Conservation (phyloP, 2,329 filamentous ascomycete genomes). For the Colletotrichum nymphaeae region DNA sequence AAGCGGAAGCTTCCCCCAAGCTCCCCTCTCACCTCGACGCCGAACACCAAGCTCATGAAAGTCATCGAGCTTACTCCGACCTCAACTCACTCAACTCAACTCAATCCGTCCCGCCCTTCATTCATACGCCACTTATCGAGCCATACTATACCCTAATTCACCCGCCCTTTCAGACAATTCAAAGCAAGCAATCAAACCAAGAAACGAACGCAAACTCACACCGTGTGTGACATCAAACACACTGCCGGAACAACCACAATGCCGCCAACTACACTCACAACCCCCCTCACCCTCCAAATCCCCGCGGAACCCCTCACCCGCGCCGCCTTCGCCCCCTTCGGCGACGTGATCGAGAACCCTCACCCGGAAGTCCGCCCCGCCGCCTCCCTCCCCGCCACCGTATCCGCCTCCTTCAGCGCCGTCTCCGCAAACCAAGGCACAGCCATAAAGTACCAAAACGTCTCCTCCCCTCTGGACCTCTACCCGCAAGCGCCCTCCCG, state of each 20-base stretch:
- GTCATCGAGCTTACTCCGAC: not conserved
- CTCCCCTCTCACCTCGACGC: slow-evolving; percentile 6
- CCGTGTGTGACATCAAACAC: not conserved
- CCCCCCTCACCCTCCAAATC: slow-evolving; percentile 52
- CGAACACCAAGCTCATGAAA: not conserved
- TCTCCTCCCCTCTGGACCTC: slow-evolving; percentile 78
- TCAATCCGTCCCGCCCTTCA: not conserved
- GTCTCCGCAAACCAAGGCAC: slow-evolving; percentile 85
- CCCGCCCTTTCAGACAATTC: not conserved
- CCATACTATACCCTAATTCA: not conserved
- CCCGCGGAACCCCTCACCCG: slow-evolving; percentile 75
- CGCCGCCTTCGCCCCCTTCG: slow-evolving; percentile 80
- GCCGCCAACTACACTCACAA: slow-evolving; percentile 20
- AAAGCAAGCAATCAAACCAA: not conserved
- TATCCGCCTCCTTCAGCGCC: slow-evolving; percentile 54
- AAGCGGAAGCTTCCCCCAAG: slow-evolving; percentile 18
- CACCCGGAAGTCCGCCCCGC: slow-evolving; percentile 65
- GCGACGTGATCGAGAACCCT: slow-evolving; percentile 84
- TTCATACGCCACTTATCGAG: not conserved
- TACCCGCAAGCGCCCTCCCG: slow-evolving; percentile 75
- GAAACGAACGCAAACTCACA: not conserved
- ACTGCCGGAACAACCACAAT: not conserved
- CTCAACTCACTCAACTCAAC: not conserved
- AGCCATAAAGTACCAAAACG: slow-evolving; percentile 86
- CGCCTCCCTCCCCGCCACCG: slow-evolving; percentile 52